A percentile compares a stretch with the other conserved stretches of the same genome.
phyloP scores from a whole-genome alignment of 345 rosid genomes.

The Erysimum cheiranthoides region DNA sequence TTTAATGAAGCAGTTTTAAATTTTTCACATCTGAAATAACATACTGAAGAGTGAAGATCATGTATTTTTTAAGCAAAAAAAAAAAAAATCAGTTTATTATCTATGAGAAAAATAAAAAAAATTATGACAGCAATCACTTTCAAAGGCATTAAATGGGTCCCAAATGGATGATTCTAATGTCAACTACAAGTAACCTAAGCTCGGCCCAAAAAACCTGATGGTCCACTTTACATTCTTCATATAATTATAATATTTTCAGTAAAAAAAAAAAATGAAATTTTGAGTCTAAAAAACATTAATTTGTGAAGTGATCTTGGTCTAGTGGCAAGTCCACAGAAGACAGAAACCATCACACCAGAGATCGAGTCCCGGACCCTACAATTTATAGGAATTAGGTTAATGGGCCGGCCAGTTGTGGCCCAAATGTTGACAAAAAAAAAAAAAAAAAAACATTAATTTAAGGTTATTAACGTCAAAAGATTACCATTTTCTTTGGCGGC shows the following conservation, averaged over 20 bases:
- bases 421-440: too few relatives aligned
- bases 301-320: too few relatives aligned
- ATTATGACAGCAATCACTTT: constrained; percentile 22
- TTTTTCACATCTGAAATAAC: not conserved
- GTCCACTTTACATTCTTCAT: constrained; percentile 1
- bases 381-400: too few relatives aligned
- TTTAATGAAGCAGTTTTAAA: too few relatives aligned
- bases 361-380: too few relatives aligned
- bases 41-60: too few relatives aligned
- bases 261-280: too few relatives aligned
- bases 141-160: constrained; percentile 26
- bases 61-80: not conserved
- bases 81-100: not conserved
- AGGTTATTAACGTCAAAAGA: constrained; percentile 4
- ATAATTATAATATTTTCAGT: too few relatives aligned
- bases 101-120: not conserved
- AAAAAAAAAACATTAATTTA: not conserved
- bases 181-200: constrained; percentile 28
- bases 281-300: not conserved
- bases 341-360: too few relatives aligned
- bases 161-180: constrained; percentile 12
- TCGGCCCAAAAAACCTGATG: constrained; percentile 30
- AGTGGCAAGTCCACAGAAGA: too few relatives aligned
- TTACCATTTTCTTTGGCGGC: not conserved
- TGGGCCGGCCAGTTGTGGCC: too few relatives aligned